These are phyloP conservation scores for Talinum fruticosum DNA, from an alignment of 148 eudicot species.

Conservation along the genomic window DNA sequence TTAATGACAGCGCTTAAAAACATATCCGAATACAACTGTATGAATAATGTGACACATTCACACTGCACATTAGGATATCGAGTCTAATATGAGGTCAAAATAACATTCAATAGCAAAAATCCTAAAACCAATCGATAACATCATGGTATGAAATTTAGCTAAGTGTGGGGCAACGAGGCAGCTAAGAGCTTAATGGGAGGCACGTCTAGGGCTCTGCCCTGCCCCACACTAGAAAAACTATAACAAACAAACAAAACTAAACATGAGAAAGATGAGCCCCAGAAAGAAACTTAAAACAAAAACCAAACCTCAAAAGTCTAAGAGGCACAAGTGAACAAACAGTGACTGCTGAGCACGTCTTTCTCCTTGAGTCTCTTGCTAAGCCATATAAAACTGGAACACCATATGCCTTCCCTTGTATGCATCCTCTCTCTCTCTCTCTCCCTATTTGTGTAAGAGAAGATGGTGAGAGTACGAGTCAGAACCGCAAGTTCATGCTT, in stretches of 20 bases:
- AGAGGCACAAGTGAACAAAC: background rate
- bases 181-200: background rate
- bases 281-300: background rate
- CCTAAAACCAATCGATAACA: background rate
- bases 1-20: too few relatives aligned
- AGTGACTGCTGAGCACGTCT: background rate
- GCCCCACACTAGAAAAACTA: background rate
- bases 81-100: background rate
- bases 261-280: background rate
- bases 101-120: background rate
- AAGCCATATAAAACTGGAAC: background rate
- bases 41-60: too few relatives aligned
- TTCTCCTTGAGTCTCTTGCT: background rate
- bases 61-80: background rate
- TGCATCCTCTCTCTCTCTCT: background rate
- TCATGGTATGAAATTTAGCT: background rate
- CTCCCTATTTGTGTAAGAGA: background rate
- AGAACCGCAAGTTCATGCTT: conserved; percentile 38
- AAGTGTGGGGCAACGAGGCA: background rate
- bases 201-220: background rate
- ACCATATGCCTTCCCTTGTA: background rate
- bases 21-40: background rate
- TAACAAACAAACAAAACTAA: background rate
- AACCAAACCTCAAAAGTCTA: background rate
- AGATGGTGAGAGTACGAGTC: conserved; percentile 25